Evolutionary conservation across 306 rosid genomes (phyloP), one percentile per base, ranked within the genome.

Genomic region (Prunus salicina): DNA sequence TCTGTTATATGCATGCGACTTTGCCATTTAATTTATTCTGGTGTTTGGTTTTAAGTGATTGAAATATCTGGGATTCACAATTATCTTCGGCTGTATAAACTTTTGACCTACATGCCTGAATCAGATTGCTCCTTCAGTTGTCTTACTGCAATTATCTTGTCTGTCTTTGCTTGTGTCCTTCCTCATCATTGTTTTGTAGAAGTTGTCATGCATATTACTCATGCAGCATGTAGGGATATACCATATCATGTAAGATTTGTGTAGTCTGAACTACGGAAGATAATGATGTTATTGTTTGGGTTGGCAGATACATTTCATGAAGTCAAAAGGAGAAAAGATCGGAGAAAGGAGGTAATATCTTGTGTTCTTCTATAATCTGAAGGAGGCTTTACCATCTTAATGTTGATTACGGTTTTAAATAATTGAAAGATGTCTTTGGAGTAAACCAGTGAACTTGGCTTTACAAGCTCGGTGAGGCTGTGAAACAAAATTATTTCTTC

Each of bases 251-350:
- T 47, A 9, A 55, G 73, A 52, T 63, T 64, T 67, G 22, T 82
- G 46, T 16, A 5, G 71, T 81, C 70, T 68, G 18, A 56, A 56
- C 56, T 57, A 53, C 25, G 27, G 72, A 19, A 50, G 41, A 12
- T 64, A 38, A 67, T 75, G 74, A 16, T 5, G 14, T 5, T 73
- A n/a, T 67, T 41, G 46, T 67, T 80, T 80, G 57, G 19, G 71
- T 70, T 87, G 56, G 34, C 92, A 92, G 97, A 92, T 84, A 92
- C 97, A 58, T 92, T 92, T 84, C 97, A 92, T 58, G 93, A 87
- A 84, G 96, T 92, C 7, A 86, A 83, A 76, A 84, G 85, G 74
- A 92, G 85, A 55, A 93, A 91, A 0, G 91, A 90, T 55, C 78
- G 92, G 73, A 92, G 76, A 76, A 92, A 92, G 83, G 96, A 90